A percentile compares a stretch with the other conserved stretches of the same genome.
These are phyloP conservation scores for Fonsecaea multimorphosa DNA, from an alignment of 2,329 filamentous ascomycete genomes.

Conservation along the genomic window DNA sequence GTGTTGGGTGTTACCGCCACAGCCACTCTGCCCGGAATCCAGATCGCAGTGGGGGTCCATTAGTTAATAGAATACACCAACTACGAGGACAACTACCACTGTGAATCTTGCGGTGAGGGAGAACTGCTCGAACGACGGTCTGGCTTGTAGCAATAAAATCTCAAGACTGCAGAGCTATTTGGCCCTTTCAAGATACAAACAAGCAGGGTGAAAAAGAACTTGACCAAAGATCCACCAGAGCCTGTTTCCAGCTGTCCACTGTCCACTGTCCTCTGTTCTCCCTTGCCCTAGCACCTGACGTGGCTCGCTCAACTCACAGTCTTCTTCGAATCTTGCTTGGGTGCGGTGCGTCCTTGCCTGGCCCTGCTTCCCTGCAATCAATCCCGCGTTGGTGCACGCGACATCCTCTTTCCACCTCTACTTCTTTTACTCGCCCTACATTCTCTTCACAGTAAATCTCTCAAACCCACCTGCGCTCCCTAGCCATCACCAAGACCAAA, in stretches of 20 bases:
- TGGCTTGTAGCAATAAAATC: background rate
- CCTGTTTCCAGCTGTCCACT: background rate
- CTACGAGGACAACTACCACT: background rate
- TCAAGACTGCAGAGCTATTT: background rate
- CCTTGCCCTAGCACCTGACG: background rate
- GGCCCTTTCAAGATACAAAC: background rate
- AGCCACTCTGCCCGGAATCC: slow-evolving; percentile 12
- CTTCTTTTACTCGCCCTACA: slow-evolving; percentile 5
- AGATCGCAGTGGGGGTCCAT: slow-evolving; percentile 17
- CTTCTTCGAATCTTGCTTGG: background rate
- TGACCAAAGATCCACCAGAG: background rate
- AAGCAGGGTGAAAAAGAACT: background rate
- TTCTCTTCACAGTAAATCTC: slow-evolving; percentile 6
- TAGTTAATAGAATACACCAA: slow-evolving; percentile 11
- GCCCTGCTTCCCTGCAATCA: background rate
- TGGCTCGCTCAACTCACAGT: slow-evolving; percentile 44
- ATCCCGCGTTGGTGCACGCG: slow-evolving; percentile 16
- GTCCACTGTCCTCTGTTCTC: background rate
- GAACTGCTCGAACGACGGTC: background rate
- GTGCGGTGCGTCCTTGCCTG: slow-evolving; percentile 14
- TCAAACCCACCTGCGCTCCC: slow-evolving; percentile 8
- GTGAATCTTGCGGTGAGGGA: slow-evolving; percentile 18
- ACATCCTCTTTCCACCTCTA: slow-evolving; percentile 6
- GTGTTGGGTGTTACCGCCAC: slow-evolving; percentile 1
- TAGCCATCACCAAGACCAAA: slow-evolving; percentile 8